Base-by-base conservation (phyloP, 169 alveolate genomes). In the Plasmodium vinckei region DNA sequence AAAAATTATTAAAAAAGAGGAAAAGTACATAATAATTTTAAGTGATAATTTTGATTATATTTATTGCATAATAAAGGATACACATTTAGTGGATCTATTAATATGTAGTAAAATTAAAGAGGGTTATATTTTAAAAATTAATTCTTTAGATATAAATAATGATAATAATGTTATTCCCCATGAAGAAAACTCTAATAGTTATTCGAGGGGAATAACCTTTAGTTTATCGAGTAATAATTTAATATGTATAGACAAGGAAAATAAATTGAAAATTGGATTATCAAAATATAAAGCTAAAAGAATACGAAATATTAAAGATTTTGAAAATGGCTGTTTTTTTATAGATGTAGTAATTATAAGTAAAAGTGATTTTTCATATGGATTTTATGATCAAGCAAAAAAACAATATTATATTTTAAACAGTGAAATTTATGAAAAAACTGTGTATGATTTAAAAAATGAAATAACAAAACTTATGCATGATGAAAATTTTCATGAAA, bases 21-120 rank as follows among this genome's bases (percentile, higher is more conserved):
- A 33, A n/a, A 21, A 63, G 33, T 61, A n/a, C 54, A 44, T 75
- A 9, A 7, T 75, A 15, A 79, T 79, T 79, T 79, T 79, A 59
- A 79, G 89, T 79, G 89, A 79, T 49, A 79, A 79, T 25, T 79
- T 79, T 56, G 89, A 79, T 67, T 79, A 79, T 59, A 67, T 79
- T 27, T 49, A 79, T 67, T 79, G 89, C 15, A 53, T 33, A 13
- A 27, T 70, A 69, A 79, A 67, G 54, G 89, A 79, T 65, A 3
- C 53, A 5, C 27, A 79, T 79, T 79, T 79, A 67, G 23, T 33
- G 46, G 68, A 79, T 5, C 23, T 79, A 39, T 9, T 79, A 44
- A 64, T 33, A n/a, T 49, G 72, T n/a, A 15, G 47, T 65, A 67
- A 39, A 79, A 79, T 79, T 17, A 79, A 56, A 59, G 63, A 79